Evolutionary conservation across 2,329 filamentous ascomycete genomes (phyloP), one percentile per base, ranked within the genome.

Genomic region (Penicillium brevicompactum): DNA sequence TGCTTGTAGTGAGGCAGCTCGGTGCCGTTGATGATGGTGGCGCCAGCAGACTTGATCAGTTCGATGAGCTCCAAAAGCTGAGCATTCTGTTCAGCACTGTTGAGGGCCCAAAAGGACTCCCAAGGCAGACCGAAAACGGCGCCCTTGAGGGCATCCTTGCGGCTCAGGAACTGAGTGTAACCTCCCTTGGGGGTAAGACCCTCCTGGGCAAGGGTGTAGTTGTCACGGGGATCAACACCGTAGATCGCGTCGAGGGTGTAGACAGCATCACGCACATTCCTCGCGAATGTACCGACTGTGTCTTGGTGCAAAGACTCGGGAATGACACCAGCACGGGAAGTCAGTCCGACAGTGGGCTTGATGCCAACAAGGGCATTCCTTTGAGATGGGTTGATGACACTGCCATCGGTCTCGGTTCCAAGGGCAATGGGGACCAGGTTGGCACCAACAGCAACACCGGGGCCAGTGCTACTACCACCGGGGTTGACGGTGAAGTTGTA

Each of bases 311-410:
- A 75, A 10, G 80, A 83, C 65, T 88, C 87, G 0, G 89, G 89
- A 32, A 92, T 80, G 27, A 87, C 81, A 16, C 78, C 84, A 18
- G 74, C 78, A 14, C 87, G 77, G 8, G 87, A 90, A 0, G 87
- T 90, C 48, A 90, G 71, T 0, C 89, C 89, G 5, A 91, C 86
- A 1, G 88, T 91, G 1, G 89, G 88, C 73, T 91, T 92, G 69
- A 92, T 82, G 3, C 89, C 89, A 1, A 91, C 87, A 2, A 92
- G 68, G 2, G 79, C 82, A 66, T 89, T 90, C 4, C 87, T 77
- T 68, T 87, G 83, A 1, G 89, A 87, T 0, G 89, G 89, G 67
- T 84, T 87, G 66, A 91, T 90, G 14, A 92, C 80, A 72, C 82
- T 86, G 4, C 83, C 88, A 67, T 91, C 88, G 0, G 88, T 91